phyloP scores from a whole-genome alignment of 148 eudicot genomes.

The Chenopodium formosanum region DNA sequence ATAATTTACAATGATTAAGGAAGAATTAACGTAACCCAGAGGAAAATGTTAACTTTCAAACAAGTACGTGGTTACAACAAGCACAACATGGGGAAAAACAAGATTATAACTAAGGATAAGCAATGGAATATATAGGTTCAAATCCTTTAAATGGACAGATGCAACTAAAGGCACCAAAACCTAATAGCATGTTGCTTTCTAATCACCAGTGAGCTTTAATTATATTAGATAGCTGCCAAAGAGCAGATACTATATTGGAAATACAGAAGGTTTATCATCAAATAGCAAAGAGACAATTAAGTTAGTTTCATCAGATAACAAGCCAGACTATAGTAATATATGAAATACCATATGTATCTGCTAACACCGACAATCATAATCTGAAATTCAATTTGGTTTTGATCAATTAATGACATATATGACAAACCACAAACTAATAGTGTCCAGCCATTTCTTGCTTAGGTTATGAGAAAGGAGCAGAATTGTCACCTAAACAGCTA shows the following conservation, averaged over 20 bases:
- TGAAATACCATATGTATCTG: neutral
- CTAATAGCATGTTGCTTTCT: neutral
- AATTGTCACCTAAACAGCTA: neutral
- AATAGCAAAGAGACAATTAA: neutral
- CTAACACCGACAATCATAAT: neutral
- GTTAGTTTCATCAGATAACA: conserved; percentile 1
- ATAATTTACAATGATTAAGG: neutral
- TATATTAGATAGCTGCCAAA: neutral
- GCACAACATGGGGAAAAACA: neutral
- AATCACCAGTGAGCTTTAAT: neutral
- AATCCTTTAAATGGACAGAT: neutral
- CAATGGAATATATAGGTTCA: neutral
- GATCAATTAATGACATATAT: neutral
- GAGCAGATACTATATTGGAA: neutral
- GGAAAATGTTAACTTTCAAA: neutral
- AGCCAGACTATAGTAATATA: neutral
- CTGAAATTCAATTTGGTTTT: neutral
- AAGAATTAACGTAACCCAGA: neutral
- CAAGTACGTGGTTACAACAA: neutral
- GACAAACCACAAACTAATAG: neutral
- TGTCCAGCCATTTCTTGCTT: neutral
- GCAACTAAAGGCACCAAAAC: neutral
- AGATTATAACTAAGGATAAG: too few species aligned
- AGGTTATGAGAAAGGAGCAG: neutral
- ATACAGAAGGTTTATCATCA: neutral